Evolutionary conservation across 2,329 filamentous ascomycete genomes (phyloP), one percentile per base, ranked within the genome.

Genomic region (Ascochyta pisi): DNA sequence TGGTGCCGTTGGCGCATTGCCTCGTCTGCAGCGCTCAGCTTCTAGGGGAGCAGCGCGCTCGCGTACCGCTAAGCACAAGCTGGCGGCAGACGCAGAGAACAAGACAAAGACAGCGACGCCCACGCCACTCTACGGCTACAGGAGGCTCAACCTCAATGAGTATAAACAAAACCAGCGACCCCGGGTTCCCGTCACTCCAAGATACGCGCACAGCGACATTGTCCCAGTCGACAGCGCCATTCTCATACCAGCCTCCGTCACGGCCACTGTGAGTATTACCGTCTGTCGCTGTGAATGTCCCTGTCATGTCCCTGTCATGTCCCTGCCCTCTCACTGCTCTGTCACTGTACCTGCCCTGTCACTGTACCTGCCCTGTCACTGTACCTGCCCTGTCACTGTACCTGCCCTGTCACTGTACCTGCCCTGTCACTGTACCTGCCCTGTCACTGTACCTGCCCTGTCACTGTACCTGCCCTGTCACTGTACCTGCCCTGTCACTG

Each of bases 231-330:
- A 67, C 44, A 67, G 70, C 37, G 67, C 63, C 43, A 69, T 69
- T 37, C 58, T 74, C 41, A 64, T 74, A 24, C 69, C 73, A 3
- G 50, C 58, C 12, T 67, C 66, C 15, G 46, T 70, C n/a, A 35
- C 58, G 3, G 50, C 57, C 27, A 58, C 62, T 33, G 72, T 74
- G 43, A 55, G 63, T 56, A 38, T 19, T 19, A 19, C 19, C 3
- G 19, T 19, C 19, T 19, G 19, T 19, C 19, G 19, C 19, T 19
- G 19, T 19, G 19, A 19, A 3, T 19, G 19, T 19, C 19, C 19
- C 19, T 19, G 19, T 19, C 19, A 19, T 19, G 19, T 19, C 19
- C 19, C 19, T 19, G 19, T 19, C 19, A 19, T 19, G 19, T 19
- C 19, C 19, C 16, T 19, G 16, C n/a, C n/a, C n/a, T n/a, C n/a